These are phyloP conservation scores for Nakaseomyces bracarensis DNA, from an alignment of 1,139 yeast species.

Conservation along the genomic window DNA sequence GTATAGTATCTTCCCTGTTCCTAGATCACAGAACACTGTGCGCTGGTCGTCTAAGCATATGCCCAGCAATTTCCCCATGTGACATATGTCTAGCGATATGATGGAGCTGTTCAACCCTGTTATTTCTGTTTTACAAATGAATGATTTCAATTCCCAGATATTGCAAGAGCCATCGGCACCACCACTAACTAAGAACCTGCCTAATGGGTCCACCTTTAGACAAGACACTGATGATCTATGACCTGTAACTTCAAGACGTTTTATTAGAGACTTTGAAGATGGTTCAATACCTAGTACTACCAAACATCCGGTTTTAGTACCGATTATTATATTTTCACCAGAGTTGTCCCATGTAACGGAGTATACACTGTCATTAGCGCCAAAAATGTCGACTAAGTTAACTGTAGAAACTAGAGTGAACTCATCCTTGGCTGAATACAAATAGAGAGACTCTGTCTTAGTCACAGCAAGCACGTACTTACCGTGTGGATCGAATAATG, in stretches of 20 bases:
- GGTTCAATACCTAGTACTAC: slow-evolving; percentile 19
- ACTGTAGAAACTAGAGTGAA: slow-evolving; percentile 16
- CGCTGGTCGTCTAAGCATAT: slow-evolving; percentile 40
- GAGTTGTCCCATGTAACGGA: slow-evolving; percentile 31
- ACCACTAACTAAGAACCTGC: slow-evolving; percentile 48
- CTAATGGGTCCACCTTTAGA: slow-evolving; percentile 51
- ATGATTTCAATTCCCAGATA: slow-evolving; percentile 44
- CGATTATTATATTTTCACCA: slow-evolving; percentile 29
- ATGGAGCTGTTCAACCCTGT: slow-evolving; percentile 45
- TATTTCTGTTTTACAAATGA: slow-evolving; percentile 41
- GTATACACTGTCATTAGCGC: slow-evolving; percentile 13
- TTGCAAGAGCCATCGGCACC: slow-evolving; percentile 67
- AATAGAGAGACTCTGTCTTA: slow-evolving; percentile 25
- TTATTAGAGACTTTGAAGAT: slow-evolving; percentile 11
- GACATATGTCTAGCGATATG: slow-evolving; percentile 37
- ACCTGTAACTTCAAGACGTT: slow-evolving; percentile 33
- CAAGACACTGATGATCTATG: slow-evolving; percentile 50
- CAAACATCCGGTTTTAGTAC: slow-evolving; percentile 35
- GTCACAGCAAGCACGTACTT: slow-evolving; percentile 43
- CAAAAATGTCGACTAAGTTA: slow-evolving; percentile 10
- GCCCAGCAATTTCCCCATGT: slow-evolving; percentile 41
- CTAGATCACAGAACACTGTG: slow-evolving; percentile 37
- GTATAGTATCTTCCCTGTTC: slow-evolving; percentile 22
- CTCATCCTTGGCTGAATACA: slow-evolving; percentile 23
- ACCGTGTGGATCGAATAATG: slow-evolving; percentile 44